Base-by-base conservation (phyloP, 163 green algal genomes). In the Smithsoniella earleae region DNA sequence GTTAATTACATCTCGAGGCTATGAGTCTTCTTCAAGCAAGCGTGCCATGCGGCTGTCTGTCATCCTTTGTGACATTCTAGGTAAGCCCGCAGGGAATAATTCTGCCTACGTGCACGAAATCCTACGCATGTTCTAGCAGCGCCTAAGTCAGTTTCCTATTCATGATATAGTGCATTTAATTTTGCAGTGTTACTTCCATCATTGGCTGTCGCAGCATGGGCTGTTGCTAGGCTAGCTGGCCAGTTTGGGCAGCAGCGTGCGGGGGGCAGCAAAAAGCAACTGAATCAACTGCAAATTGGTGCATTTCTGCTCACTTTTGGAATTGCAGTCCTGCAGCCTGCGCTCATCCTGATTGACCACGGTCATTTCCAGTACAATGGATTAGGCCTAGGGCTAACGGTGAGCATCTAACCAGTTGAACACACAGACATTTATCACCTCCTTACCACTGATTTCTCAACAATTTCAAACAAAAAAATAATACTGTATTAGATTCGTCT, bases 291-390 rank as follows among this genome's bases (percentile, higher is more conserved):
- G 58, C 18, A 1, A 40, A 34, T 30, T 16, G 2, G n/a, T 25
- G 58, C 58, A 33, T 69, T 69, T 36, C 31, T 43, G n/a, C 37
- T 83, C 25, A 69, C 58, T 30, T 69, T 69, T 43, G 58, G 58
- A 18, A 31, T 69, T 5, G 25, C 58, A 31, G 78, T 96, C 13
- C 82, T 97, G 27, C 86, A 95, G 76, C 94, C 94, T 3, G 86
- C 84, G 1, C 49, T 83, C 1, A 43, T 98, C 3, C 77, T 98
- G 2, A 94, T 96, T n/a, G 94, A 99, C 82, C 94, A 99, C 76
- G 94, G 92, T 2, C 94, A 99, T 81, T 99, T 99, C 74, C 94
- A 98, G 81, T 99, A 96, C 86, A 99, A 99, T 81, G 86, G 83
- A 86, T 95, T 98, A 66, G 92, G 86, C 74, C 85, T 99, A 25